Evolutionary conservation across 2,329 filamentous ascomycete species (phyloP), one percentile per base, ranked within the genome.

Genomic region (Lomentospora prolificans): DNA sequence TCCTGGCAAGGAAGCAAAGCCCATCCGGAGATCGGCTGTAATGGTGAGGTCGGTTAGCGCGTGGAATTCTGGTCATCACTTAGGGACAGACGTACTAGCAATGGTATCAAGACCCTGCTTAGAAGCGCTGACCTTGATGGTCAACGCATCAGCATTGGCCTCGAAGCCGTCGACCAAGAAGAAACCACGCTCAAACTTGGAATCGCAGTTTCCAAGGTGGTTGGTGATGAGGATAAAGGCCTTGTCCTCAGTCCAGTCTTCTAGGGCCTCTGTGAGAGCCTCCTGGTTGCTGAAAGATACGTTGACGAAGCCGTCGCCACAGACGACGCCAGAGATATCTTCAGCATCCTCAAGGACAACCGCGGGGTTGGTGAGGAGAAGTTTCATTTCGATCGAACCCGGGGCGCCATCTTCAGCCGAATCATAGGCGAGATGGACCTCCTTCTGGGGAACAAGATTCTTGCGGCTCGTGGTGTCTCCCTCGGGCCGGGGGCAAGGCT

Each of bases 171-270:
- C 61, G 24, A 67, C 66, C 5, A 69, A 55, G 60, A 72, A 73
- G 59, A 72, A 69, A 17, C 70, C 68, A 31, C 71, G 67, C 62
- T 74, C 69, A 22, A 67, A 62, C 55, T 68, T 64, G n/a, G 60
- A 60, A 56, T 73, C 70, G 57, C 72, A 74, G 57, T 70, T 65
- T 28, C 70, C 71, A 19, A 69, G 55, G 61, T 74, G 68, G 62
- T 72, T 74, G 12, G 72, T 75, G 58, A 75, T 66, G 52, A 75
- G 59, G 41, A 73, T 63, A 36, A 75, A 60, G n/a, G 58, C 57
- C 41, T 58, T 53, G 1, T 59, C 57, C 0, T 46, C 33, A 27
- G 53, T 44, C 62, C 62, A 64, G 48, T 58, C 46, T 17, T 51
- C 44, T 8, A 63, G 55, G 19, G 61, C 60, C 51, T 63, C 51